Percentiles rank a stretch among this genome's conserved stretches.
Conservation (phyloP, 2,329 filamentous ascomycete species). For the Ophiostoma tasmaniense region DNA sequence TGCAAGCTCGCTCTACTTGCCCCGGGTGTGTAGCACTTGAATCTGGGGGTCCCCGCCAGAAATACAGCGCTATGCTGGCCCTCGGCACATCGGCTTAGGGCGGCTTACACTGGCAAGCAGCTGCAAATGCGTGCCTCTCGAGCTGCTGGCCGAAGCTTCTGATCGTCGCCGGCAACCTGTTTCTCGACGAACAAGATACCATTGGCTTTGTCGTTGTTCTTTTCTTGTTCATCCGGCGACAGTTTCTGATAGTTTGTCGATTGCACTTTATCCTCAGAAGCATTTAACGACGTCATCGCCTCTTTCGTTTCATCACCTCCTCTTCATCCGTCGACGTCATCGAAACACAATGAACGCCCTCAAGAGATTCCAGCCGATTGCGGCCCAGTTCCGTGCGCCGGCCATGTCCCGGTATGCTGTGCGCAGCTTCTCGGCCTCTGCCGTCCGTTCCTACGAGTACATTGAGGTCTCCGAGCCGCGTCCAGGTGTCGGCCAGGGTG, state of each 20-base stretch:
- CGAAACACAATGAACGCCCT: constrained; percentile 41
- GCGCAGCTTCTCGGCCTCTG: constrained; percentile 43
- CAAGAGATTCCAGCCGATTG: constrained; percentile 51
- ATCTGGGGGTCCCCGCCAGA: background rate
- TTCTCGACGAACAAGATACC: no score
- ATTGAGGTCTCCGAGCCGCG: constrained; percentile 74
- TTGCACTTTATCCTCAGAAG: background rate
- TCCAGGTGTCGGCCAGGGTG: constrained; percentile 86
- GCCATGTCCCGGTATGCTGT: constrained; percentile 45
- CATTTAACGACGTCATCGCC: background rate
- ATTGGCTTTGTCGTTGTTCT: no score
- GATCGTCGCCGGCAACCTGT: background rate
- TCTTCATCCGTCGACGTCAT: background rate
- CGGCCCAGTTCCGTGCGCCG: constrained; percentile 49
- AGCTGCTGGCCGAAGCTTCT: constrained; percentile 10
- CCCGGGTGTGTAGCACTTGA: background rate
- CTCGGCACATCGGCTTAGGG: constrained; percentile 20
- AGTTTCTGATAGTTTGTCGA: no score
- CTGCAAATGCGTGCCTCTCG: background rate
- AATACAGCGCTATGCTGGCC: constrained; percentile 7
- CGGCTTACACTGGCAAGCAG: constrained; percentile 18
- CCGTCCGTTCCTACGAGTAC: constrained; percentile 58
- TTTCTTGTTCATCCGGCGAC: no score
- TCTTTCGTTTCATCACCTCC: background rate
- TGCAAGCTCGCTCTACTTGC: no score